Percentiles rank a stretch among this genome's conserved stretches.
phyloP scores from a whole-genome alignment of 202 grass and related monocot genomes.

The Schoenoplectus tabernaemontani region DNA sequence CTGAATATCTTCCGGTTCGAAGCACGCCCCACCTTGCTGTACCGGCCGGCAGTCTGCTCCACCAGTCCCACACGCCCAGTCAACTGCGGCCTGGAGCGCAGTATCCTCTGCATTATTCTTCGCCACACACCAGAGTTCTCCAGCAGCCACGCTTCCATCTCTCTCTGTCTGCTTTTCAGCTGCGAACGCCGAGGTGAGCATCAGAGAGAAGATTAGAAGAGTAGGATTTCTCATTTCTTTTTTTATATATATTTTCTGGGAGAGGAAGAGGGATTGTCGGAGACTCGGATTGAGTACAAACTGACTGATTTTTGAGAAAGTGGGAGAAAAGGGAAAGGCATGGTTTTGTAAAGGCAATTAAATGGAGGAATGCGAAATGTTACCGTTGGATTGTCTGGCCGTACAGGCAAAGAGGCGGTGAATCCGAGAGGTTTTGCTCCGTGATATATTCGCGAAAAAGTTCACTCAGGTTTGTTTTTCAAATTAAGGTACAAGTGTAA shows the following conservation, averaged over 20 bases:
- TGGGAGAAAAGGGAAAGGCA: neutral
- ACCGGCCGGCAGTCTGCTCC: conserved; percentile 70
- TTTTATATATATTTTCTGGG: no score
- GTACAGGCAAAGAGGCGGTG: neutral
- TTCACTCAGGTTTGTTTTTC: neutral
- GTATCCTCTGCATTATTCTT: conserved; percentile 93
- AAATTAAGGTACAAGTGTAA: no score
- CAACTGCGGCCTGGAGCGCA: conserved; percentile 74
- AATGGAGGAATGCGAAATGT: conserved; percentile 16
- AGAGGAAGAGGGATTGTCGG: no score
- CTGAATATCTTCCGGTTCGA: conserved; percentile 66
- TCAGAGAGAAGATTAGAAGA: conserved; percentile 17
- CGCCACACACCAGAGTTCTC: conserved; percentile 85
- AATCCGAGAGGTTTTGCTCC: neutral
- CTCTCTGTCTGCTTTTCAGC: neutral
- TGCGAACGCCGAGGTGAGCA: neutral
- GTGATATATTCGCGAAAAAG: neutral
- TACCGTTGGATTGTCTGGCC: conserved; percentile 11
- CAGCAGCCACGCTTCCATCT: conserved; percentile 26
- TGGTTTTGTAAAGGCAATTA: neutral
- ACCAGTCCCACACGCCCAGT: conserved; percentile 80
- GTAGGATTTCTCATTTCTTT: neutral
- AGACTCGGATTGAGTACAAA: no score
- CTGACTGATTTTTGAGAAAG: no score
- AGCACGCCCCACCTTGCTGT: conserved; percentile 74